Evolutionary conservation across 805 yeast genomes (phyloP).

Genomic region (Ogataea polymorpha): DNA sequence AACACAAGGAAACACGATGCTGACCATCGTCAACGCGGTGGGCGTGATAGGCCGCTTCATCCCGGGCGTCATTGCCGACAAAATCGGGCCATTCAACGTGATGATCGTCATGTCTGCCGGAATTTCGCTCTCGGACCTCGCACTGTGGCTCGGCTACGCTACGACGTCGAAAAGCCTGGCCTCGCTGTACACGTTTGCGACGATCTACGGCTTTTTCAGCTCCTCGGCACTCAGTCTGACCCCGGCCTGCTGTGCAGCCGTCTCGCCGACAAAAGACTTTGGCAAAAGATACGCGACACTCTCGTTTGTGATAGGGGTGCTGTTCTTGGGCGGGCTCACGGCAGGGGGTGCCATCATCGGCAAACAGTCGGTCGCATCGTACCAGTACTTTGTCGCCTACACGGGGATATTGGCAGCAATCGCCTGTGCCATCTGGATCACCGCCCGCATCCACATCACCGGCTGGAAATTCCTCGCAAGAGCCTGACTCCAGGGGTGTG

Average conservation of each 20-base stretch:
- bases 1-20: constrained; percentile 39
- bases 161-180: constrained; percentile 28
- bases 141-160: constrained; percentile 62
- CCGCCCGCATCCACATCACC: constrained; percentile 44
- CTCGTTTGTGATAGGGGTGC: constrained; percentile 29
- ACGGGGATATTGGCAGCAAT: constrained; percentile 36
- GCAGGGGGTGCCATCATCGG: constrained; percentile 36
- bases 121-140: constrained; percentile 43
- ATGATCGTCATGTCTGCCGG: constrained; percentile 47
- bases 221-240: constrained; percentile 55
- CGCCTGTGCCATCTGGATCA: constrained; percentile 38
- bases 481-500: constrained; percentile 7
- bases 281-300: constrained; percentile 27
- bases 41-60: constrained; percentile 53
- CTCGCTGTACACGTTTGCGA: constrained; percentile 46
- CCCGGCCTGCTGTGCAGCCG: constrained; percentile 59
- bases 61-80: constrained; percentile 55
- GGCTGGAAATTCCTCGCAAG: constrained; percentile 35
- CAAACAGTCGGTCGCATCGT: constrained; percentile 31
- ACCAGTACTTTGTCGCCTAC: constrained; percentile 38
- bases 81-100: constrained; percentile 54
- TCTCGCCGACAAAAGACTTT: constrained; percentile 39
- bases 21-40: constrained; percentile 46
- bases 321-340: constrained; percentile 31
- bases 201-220: constrained; percentile 49